A percentile compares a stretch with the other conserved stretches of the same genome.
These are phyloP conservation scores for Pulveroboletus sp. DNA, from an alignment of 768 basidiomycete species.

Conservation along the genomic window DNA sequence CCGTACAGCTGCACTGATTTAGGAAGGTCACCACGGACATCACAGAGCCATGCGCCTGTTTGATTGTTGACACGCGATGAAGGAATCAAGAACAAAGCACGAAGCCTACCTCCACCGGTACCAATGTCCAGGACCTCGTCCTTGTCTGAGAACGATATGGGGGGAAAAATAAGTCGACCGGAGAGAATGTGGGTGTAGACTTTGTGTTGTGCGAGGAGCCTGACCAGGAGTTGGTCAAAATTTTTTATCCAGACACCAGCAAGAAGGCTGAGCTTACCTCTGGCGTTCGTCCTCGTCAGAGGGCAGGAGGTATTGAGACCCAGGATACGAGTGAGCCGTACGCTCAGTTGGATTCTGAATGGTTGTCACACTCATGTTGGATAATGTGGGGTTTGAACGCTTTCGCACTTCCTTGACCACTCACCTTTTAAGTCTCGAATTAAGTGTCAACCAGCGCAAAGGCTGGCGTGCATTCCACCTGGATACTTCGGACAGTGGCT, in stretches of 20 bases:
- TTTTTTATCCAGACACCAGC: too few species aligned
- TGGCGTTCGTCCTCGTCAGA: conserved; percentile 24
- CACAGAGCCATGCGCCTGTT: conserved; percentile 25
- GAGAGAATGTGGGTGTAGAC: conserved; percentile 20
- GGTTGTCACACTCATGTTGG: background rate
- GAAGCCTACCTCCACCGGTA: conserved; percentile 18
- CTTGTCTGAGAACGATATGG: conserved; percentile 11
- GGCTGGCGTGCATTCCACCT: too few species aligned
- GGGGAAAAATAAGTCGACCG: conserved; percentile 20
- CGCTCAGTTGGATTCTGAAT: conserved; percentile 7
- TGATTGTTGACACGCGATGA: too few species aligned
- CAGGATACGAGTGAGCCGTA: conserved; percentile 17
- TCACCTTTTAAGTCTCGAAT: too few species aligned
- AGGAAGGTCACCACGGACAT: conserved; percentile 11
- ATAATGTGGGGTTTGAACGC: too few species aligned
- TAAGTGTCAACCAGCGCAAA: too few species aligned
- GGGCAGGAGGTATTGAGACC: conserved; percentile 21
- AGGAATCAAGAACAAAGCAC: background rate
- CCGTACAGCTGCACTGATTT: conserved; percentile 22
- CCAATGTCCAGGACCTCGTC: conserved; percentile 26
- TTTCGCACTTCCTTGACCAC: too few species aligned
- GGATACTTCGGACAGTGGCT: too few species aligned
- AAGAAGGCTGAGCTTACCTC: conserved; percentile 9
- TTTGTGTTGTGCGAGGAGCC: conserved; percentile 16
- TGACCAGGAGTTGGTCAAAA: background rate